Evolutionary conservation across 2,329 filamentous ascomycete species (phyloP).

Genomic region (Zymoseptoria crescenta): DNA sequence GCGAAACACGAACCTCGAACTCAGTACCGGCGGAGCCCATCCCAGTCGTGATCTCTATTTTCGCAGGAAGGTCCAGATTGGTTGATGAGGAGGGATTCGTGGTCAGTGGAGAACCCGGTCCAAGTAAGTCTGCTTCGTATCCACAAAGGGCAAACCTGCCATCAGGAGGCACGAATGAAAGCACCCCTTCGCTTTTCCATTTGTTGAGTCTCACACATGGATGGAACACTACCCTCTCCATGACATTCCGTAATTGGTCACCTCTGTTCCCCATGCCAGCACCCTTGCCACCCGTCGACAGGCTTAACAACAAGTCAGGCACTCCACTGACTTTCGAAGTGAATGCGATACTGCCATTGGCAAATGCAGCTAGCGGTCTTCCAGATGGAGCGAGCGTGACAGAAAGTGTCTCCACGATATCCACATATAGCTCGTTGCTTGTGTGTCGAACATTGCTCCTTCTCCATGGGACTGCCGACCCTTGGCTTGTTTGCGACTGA

Average conservation of each 20-base stretch:
- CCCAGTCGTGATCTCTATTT: slow-evolving; percentile 71
- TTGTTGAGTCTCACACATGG: slow-evolving; percentile 85
- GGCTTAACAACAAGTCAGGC: slow-evolving; percentile 74
- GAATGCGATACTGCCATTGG: slow-evolving; percentile 88
- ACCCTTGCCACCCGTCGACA: slow-evolving; percentile 74
- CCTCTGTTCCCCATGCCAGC: slow-evolving; percentile 56
- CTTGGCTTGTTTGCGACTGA: slow-evolving; percentile 21
- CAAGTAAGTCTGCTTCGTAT: slow-evolving; percentile 87
- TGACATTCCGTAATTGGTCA: slow-evolving; percentile 40
- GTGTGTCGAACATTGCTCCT: slow-evolving; percentile 89
- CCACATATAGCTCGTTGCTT: slow-evolving; percentile 93
- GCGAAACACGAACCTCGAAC: slow-evolving; percentile 77
- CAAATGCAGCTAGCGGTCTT: slow-evolving; percentile 74
- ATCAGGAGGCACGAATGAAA: slow-evolving; percentile 95
- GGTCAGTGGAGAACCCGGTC: slow-evolving; percentile 45
- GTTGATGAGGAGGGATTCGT: slow-evolving; percentile 12
- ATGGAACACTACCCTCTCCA: slow-evolving; percentile 90
- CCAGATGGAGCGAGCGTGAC: slow-evolving; percentile 89
- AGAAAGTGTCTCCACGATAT: slow-evolving; percentile 81
- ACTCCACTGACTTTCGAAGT: slow-evolving; percentile 92
- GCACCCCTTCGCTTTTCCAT: slow-evolving; percentile 81
- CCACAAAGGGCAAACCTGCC: slow-evolving; percentile 87
- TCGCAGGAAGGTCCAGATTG: slow-evolving; percentile 69
- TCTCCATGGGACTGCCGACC: slow-evolving; percentile 71
- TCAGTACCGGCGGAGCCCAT: slow-evolving; percentile 69